These are phyloP conservation scores for Xylariaceae sp. DNA, from an alignment of 2,329 filamentous ascomycete species.

Conservation along the genomic window DNA sequence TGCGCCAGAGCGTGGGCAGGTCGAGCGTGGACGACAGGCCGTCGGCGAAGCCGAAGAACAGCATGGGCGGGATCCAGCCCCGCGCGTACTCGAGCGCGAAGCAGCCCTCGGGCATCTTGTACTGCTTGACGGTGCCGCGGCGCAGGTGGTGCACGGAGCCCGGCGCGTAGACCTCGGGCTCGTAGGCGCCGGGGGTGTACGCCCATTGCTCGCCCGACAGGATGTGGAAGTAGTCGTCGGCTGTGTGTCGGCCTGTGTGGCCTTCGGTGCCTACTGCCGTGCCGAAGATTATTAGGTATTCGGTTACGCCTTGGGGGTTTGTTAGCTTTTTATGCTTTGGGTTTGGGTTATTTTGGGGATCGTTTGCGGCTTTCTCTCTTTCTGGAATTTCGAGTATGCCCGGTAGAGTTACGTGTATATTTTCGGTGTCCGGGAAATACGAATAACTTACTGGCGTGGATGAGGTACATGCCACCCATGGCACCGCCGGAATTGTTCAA, in stretches of 20 bases:
- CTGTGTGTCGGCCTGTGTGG: constrained; percentile 82
- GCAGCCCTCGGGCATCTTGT: constrained; percentile 71
- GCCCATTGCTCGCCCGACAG: constrained; percentile 72
- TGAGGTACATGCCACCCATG: constrained; percentile 88
- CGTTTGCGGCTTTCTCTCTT: background rate
- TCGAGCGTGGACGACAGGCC: constrained; percentile 76
- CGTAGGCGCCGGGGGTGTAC: constrained; percentile 64
- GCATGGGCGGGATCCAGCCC: constrained; percentile 90
- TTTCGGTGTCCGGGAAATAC: too few relatives aligned
- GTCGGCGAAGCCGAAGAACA: constrained; percentile 85
- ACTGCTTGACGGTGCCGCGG: constrained; percentile 73
- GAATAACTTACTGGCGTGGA: constrained; percentile 67
- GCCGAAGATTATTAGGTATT: constrained; percentile 88
- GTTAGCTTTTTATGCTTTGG: background rate
- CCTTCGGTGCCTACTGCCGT: constrained; percentile 81
- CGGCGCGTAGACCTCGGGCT: constrained; percentile 64
- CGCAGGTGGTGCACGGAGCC: constrained; percentile 68
- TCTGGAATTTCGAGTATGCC: too few relatives aligned
- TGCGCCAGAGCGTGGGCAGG: constrained; percentile 78
- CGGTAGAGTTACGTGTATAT: too few relatives aligned
- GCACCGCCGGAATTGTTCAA: constrained; percentile 90
- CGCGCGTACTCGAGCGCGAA: constrained; percentile 81
- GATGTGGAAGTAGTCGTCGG: constrained; percentile 94
- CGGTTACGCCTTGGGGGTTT: constrained; percentile 59
- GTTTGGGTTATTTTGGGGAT: background rate